Conservation (phyloP, 192 early-diverging fungal genomes). For the Coemansia sp. region DNA sequence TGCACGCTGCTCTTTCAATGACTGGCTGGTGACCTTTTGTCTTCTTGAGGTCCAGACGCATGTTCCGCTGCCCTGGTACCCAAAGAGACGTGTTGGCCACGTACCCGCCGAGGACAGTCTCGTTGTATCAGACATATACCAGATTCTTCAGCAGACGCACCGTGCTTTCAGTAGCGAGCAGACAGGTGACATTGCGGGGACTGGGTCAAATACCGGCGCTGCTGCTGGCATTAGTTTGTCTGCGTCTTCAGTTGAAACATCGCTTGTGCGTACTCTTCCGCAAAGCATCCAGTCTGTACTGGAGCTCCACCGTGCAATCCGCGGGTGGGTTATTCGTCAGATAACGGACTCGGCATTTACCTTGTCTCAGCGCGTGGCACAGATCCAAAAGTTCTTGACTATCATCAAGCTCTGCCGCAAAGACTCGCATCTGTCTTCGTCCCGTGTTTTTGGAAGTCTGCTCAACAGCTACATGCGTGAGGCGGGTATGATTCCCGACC, state of each 20-base stretch:
- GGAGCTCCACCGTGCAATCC: conserved; percentile 66
- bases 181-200: conserved; percentile 12
- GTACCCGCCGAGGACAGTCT: conserved; percentile 61
- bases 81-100: conserved; percentile 45
- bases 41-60: conserved; percentile 55
- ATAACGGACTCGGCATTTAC: conserved; percentile 55
- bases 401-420: conserved; percentile 60
- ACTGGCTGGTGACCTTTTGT: conserved; percentile 56
- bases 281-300: conserved; percentile 66
- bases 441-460: conserved; percentile 47
- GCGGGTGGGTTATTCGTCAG: conserved; percentile 68
- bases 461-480: conserved; percentile 56
- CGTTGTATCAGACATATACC: conserved; percentile 65
- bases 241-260: conserved; percentile 54
- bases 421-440: conserved; percentile 40
- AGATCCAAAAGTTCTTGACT: conserved; percentile 64
- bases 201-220: conserved; percentile 9
- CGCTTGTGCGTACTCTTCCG: conserved; percentile 61
- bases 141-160: conserved; percentile 61
- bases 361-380: conserved; percentile 55
- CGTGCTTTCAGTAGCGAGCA: conserved; percentile 27
- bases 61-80: conserved; percentile 54
- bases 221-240: conserved; percentile 7
- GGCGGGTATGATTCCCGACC: conserved; percentile 51
- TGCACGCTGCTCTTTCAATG: conserved; percentile 52